Evolutionary conservation across 495 filamentous ascomycete genomes (phyloP), one percentile per base, ranked within the genome.

Genomic region (Amniculicola lignicola): DNA sequence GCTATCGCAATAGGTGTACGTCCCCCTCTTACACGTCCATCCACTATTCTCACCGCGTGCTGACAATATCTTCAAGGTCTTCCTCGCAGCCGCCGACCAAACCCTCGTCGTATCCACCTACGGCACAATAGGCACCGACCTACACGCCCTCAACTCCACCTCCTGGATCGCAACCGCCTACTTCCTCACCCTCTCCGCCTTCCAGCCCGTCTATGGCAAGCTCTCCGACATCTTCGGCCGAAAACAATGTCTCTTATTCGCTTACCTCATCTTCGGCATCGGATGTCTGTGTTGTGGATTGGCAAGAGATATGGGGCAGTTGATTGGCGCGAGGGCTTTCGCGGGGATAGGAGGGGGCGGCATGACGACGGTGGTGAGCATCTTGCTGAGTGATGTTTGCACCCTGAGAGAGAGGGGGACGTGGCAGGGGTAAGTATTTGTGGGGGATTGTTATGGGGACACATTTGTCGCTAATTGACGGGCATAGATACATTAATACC

Each of bases 141-240:
- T 94, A 18, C 77, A 88, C 18, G 87, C 87, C 11, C 71, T 94
- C 51, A 89, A 87, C 61, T 77, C 81, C 61, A 90, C 88, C 7
- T 87, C 82, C 29, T 95, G 89, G 89, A 88, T 95, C 59, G 86
- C 88, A 0, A 93, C 89, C 12, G 82, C 85, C 28, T 85, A 85
- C 67, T 87, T 92, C 61, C 74, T 94, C 16, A 92, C 88, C 5
- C 67, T 88, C 45, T 88, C 87, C 2, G 83, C 81, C 28, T 90
- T 90, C 64, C 89, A 90, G 67, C 88, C 85, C 0, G 67, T 90
- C 0, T 92, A 89, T 64, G 88, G 87, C 25, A 88, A 86, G 63
- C 64, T 89, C 35, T 83, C 79, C 51, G 87, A 93, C 68, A 90
- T 93, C 40, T 93, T 92, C 70, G 85, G 87, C 12, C 80, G 89